Evolutionary conservation across 129 eudicot genomes (phyloP).

Genomic region (Helianthus tuberosus): DNA sequence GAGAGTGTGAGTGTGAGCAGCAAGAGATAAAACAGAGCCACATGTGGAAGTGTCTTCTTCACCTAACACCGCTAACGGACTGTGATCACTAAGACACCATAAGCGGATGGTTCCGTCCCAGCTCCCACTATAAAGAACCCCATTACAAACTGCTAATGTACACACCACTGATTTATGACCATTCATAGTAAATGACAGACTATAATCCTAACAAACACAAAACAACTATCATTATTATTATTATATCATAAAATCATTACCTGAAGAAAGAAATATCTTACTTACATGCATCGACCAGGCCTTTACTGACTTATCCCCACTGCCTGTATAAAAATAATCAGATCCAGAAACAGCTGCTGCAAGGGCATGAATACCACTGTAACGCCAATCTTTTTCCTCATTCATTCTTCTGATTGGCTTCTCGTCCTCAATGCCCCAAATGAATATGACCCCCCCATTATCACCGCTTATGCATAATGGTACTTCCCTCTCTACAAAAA

Average conservation of each 20-base stretch:
- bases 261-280: not conserved
- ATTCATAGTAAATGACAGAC: constrained; percentile 56
- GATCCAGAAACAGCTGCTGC: constrained; percentile 52
- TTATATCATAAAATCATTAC: not conserved
- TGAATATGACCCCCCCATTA: constrained; percentile 80
- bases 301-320: constrained; percentile 82
- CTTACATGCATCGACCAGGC: constrained; percentile 90
- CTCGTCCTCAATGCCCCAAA: constrained; percentile 52
- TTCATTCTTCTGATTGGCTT: constrained; percentile 52
- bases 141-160: constrained; percentile 55
- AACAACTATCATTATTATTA: not conserved
- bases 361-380: constrained; percentile 85
- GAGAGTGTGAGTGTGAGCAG: constrained; percentile 50
- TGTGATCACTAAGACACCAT: constrained; percentile 89
- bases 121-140: constrained; percentile 90
- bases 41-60: constrained; percentile 51
- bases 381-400: constrained; percentile 90
- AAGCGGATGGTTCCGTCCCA: constrained; percentile 95
- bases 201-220: constrained; percentile 63
- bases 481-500: constrained; percentile 55
- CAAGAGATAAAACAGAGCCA: constrained; percentile 65
- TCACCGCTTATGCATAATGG: constrained; percentile 91
- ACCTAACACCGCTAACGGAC: constrained; percentile 70
- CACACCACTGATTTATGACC: constrained; percentile 95
- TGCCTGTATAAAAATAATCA: constrained; percentile 74